Conservation (phyloP, 345 rosid species). For the Tarenaya hassleriana region DNA sequence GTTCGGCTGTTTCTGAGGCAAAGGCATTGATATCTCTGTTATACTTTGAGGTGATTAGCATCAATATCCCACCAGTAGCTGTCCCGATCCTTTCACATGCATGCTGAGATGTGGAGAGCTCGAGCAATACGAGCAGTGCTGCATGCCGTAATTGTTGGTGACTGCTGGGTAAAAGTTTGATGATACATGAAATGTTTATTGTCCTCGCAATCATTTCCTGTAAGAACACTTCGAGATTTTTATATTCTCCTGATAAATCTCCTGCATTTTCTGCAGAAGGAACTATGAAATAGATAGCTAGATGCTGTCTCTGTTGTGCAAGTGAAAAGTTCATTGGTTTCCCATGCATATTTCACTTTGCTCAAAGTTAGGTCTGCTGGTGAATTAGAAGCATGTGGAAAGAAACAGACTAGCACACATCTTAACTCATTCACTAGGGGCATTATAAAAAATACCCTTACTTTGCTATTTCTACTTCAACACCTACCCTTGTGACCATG, state of each 20-base stretch:
- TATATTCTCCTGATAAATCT: constrained; percentile 2
- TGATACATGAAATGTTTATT: constrained; percentile 39
- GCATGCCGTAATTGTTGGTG: constrained; percentile 48
- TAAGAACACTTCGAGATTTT: constrained; percentile 11
- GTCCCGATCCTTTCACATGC: constrained; percentile 53
- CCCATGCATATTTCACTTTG: too few species aligned
- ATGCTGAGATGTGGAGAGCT: constrained; percentile 52
- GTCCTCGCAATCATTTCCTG: constrained; percentile 59
- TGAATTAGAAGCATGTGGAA: too few species aligned
- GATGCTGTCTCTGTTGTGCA: too few species aligned
- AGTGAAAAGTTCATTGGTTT: too few species aligned
- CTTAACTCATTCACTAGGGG: too few species aligned
- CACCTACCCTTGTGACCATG: too few species aligned
- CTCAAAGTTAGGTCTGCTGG: too few species aligned
- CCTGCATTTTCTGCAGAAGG: too few species aligned
- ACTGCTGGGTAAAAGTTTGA: constrained; percentile 61
- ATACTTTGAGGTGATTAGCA: constrained; percentile 62
- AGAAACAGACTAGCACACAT: too few species aligned
- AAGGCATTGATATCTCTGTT: constrained; percentile 40
- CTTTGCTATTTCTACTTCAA: too few species aligned
- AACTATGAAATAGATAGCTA: too few species aligned
- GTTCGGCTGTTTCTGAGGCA: constrained; percentile 50
- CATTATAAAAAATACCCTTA: too few species aligned
- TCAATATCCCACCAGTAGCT: constrained; percentile 59
- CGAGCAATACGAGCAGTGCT: constrained; percentile 51